Evolutionary conservation across 805 yeast species (phyloP).

Genomic region (Cyberlindnera japonica): DNA sequence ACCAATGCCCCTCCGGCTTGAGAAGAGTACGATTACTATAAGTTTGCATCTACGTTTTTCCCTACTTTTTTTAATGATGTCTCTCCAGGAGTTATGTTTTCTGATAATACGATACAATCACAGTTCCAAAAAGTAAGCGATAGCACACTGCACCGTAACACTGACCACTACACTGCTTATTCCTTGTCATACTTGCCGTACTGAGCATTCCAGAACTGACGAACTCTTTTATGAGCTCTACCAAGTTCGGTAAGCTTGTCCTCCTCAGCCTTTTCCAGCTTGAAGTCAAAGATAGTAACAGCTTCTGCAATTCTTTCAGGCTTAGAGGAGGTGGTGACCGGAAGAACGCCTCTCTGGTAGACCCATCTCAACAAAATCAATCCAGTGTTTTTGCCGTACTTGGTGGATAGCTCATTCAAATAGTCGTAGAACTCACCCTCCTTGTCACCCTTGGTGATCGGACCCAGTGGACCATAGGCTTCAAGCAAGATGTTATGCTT

Average conservation of each 20-base stretch:
- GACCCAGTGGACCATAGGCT: constrained; percentile 69
- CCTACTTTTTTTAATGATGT: too few relatives aligned
- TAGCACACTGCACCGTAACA: too few relatives aligned
- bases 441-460: constrained; percentile 47
- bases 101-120: neutral
- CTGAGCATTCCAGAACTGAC: constrained; percentile 32
- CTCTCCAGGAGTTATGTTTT: too few relatives aligned
- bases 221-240: constrained; percentile 27
- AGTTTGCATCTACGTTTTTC: too few relatives aligned
- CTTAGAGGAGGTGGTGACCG: constrained; percentile 70
- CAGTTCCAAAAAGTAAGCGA: neutral
- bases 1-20: constrained; percentile 50
- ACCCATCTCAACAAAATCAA: constrained; percentile 71
- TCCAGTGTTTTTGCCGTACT: constrained; percentile 58
- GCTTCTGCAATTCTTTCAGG: constrained; percentile 49
- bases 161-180: too few relatives aligned
- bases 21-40: too few relatives aligned
- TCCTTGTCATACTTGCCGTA: constrained; percentile 4
- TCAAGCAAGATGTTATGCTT: constrained; percentile 49
- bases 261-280: constrained; percentile 49
- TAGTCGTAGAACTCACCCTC: constrained; percentile 37
- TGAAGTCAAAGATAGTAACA: constrained; percentile 52
- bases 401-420: constrained; percentile 43
- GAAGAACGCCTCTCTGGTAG: constrained; percentile 58
- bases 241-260: constrained; percentile 41